phyloP scores from a whole-genome alignment of 1,139 yeast genomes.

The Saccharomycopsis hybrid region DNA sequence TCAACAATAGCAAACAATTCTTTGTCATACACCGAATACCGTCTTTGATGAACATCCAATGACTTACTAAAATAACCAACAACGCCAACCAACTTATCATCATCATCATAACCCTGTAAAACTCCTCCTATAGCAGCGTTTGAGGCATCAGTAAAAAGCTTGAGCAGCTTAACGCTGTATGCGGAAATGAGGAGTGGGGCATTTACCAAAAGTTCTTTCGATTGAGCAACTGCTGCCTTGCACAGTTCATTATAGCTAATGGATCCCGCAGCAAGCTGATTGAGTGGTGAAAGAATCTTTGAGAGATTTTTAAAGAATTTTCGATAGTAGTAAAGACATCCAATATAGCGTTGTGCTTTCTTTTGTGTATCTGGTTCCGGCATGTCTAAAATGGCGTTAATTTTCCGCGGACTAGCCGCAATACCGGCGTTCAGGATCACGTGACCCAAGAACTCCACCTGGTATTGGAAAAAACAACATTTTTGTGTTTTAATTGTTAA shows the following conservation, averaged over 20 bases:
- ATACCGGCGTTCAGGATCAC: not conserved
- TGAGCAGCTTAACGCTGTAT: not conserved
- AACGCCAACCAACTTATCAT: not conserved
- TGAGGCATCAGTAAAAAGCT: not conserved
- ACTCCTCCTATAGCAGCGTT: not conserved
- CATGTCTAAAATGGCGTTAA: not conserved
- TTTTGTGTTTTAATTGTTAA: not conserved
- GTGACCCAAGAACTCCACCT: not conserved
- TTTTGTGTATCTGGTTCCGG: not conserved
- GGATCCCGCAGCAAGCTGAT: not conserved
- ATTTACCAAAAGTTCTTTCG: not conserved
- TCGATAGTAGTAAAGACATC: not conserved
- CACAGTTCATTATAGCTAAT: not conserved
- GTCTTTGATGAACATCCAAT: not conserved
- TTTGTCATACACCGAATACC: not conserved
- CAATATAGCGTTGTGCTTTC: not conserved
- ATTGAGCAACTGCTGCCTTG: not conserved
- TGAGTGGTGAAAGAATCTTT: not conserved
- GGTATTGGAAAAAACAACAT: not conserved
- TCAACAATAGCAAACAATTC: not conserved
- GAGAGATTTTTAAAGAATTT: not conserved
- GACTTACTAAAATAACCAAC: not conserved
- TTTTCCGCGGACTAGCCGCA: not conserved
- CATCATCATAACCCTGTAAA: not conserved
- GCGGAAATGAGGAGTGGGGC: not conserved